Base-by-base conservation (phyloP, 202 grass and related monocot genomes). In the Setaria italica region DNA sequence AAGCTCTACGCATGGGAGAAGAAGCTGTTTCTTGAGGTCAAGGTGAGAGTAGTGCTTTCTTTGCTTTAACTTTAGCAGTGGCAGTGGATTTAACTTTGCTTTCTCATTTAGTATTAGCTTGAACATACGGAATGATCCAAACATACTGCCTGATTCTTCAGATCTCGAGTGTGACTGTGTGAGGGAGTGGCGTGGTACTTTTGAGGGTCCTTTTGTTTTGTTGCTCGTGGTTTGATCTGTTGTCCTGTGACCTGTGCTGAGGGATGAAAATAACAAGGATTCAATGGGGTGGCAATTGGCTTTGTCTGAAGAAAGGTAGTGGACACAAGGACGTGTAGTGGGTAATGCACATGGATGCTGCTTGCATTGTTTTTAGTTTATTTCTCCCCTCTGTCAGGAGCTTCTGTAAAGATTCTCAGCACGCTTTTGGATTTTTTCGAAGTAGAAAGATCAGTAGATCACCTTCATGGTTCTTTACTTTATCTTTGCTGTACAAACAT, bases 1-100 rank as follows among this genome's bases (percentile, higher is more conserved):
- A 99, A 92, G 85, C 93, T 99, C 58, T 92, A 96, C 88, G 93
- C 93, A 56, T 99, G 96, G 96, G 96, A 99, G 88, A 99, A 95
- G 91, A 99, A 94, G 78, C 81, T 99, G 76, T 95, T 92, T 78
- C 91, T 94, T 82, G 96, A 99, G 76, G 96, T 99, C 66, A 99
- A 92, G 96, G 96, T 99, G 87, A 39, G 85, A 78, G 2, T 74
- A 65, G 9, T 74, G 59, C 33, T 68, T 82, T 76, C 60, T 64
- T 51, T 82, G 17, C 62, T 80, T 87, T 67, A n/a, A 37, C 59
- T 82, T 63, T 77, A 51, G 54, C 17, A 33, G 25, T 37, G 11
- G 41, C 49, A 54, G 58, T 78, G 62, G 19, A 20, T 82, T 97
- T 84, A 86, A 5, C 70, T 87, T 86, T 75, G 62, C 75, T 80